Evolutionary conservation across 1,139 yeast genomes (phyloP), one percentile per base, ranked within the genome.

Genomic region (Lodderomyces margitis): DNA sequence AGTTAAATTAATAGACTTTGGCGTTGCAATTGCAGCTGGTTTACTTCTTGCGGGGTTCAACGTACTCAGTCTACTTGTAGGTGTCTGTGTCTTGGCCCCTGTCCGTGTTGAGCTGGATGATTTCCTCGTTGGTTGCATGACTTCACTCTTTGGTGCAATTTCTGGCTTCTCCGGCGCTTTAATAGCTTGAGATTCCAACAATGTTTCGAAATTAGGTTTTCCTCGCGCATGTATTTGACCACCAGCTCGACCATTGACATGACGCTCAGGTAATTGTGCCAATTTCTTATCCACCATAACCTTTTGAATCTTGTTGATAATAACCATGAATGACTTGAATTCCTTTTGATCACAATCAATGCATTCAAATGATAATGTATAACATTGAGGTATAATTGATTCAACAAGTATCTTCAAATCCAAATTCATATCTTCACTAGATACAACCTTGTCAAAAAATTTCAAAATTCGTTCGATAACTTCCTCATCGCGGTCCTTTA

Each of bases 401-500:
- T 68, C 74, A n/a, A 70, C 67, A 20, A 62, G 46, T 1, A 61
- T 49, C 23, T 70, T 75, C 31, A 68, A 46, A 15, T 68, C 74
- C 27, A 72, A 54, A 15, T 56, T 55, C 9, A 72, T 57, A 46
- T 69, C 71, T 5, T 59, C 67, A 51, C 68, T 66, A n/a, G 53
- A 53, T 16, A 70, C 62, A 14, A 80, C 56, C 16, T 68, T 62
- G 20, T 64, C 63, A 55, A 81, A 83, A 15, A 86, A 78, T 4
- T 59, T 60, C 39, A 85, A 61, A 1, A 84, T 74, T 21, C 76
- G 72, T 51, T 70, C 62, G 32, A 87, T 75, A 23, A 87, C 81
- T 44, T 82, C 69, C 27, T 86, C 75, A 51, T 87, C 94, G 46
- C 94, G 71, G 20, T 94, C 83, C 59, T 87, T 87, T 74, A 87